Evolutionary conservation across 768 basidiomycete species (phyloP).

Genomic region (Clathrus columnatus): DNA sequence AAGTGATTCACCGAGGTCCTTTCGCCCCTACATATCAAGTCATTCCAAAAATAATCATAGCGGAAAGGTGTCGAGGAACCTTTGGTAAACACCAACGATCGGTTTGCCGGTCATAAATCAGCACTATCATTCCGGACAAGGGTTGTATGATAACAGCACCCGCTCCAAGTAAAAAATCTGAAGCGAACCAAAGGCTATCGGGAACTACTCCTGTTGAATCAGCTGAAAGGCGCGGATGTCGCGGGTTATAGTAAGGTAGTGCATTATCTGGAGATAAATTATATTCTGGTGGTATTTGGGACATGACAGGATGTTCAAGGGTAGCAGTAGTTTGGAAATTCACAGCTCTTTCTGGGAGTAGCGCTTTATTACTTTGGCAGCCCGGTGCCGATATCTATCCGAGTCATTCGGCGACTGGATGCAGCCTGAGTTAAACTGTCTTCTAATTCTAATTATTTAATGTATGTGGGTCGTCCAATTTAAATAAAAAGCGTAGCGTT

Average conservation of each 20-base stretch:
- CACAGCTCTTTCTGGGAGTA: no score
- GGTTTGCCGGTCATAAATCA: conserved; percentile 33
- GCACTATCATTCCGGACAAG: conserved; percentile 43
- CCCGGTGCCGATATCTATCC: no score
- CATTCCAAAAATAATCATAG: neutral
- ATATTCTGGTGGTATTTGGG: neutral
- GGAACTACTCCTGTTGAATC: conserved; percentile 36
- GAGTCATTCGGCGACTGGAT: no score
- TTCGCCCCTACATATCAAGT: conserved; percentile 36
- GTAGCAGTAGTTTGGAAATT: no score
- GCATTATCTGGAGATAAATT: neutral
- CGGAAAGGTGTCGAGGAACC: neutral
- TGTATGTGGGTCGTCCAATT: no score
- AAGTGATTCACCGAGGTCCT: conserved; percentile 56
- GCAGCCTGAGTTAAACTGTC: no score
- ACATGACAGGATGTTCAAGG: no score
- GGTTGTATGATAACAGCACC: conserved; percentile 59
- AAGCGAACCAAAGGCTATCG: conserved; percentile 36
- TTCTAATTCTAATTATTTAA: no score
- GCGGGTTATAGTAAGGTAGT: neutral
- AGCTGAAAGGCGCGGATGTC: conserved; percentile 22
- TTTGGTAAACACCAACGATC: conserved; percentile 50
- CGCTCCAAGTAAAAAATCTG: conserved; percentile 49
- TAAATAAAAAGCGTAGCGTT: no score
- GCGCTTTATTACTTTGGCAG: no score